Evolutionary conservation across 768 basidiomycete genomes (phyloP), one percentile per base, ranked within the genome.

Genomic region (Pleurotus sapidus): DNA sequence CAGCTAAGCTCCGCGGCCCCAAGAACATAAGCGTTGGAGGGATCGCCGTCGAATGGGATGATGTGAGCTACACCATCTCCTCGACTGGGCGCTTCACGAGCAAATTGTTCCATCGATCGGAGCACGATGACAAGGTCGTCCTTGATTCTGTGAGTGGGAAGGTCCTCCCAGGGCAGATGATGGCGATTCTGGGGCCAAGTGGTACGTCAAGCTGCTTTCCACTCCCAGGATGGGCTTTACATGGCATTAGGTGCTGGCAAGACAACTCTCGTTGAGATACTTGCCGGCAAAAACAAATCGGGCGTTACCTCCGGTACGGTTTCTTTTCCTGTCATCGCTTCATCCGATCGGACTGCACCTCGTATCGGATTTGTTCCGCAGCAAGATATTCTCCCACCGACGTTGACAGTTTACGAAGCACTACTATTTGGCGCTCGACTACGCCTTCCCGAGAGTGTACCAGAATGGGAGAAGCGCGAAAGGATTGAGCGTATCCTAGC

Each of bases 121-220:
- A 14, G 8, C 18, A 24, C 17, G 74, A 81, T 58, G 84, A 86
- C 49, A 84, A 88, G 64, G 75, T 82, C 38, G 78, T 97, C 14
- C 74, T 98, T 40, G 85, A 92, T 64, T 74, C 74, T 40, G 78
- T 94, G 27, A 83, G 72, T 48, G 95, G 95, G 0, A 69, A 71
- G 8, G 83, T 96, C n/a, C 72, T 75, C 2, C 84, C 92, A 0
- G 94, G 95, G 8, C 83, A 90, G 59, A 85, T 97, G 77, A 87
- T 93, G 81, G 91, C 91, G n/a, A 84, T 97, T 56, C 80, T 98
- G 3, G 95, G 95, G 0, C 94, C 95, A 0, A 91, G 89, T 63
- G 95, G 94, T 77, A 64, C 60, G 72, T n/a, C 49, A 24, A 9
- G 9, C 40, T n/a, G 4, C 48, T 27, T 57, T 47, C n/a, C 5